Evolutionary conservation across 345 rosid genomes (phyloP).

Genomic region (Sisymbrium altissimum): DNA sequence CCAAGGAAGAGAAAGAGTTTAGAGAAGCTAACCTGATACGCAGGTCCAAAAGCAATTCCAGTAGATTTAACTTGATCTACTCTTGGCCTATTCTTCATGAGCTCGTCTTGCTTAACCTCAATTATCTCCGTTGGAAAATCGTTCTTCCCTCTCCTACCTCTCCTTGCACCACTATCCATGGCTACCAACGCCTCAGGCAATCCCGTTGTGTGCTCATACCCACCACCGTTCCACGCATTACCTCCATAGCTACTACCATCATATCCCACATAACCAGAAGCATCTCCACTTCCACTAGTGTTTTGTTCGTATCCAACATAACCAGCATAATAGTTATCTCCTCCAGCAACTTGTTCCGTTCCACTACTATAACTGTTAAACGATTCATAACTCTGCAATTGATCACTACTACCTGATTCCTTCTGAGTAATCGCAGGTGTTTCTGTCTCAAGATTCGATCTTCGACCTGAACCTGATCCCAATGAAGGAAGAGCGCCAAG

Average conservation of each 20-base stretch:
- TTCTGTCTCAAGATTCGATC: constrained; percentile 57
- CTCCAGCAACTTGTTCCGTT: constrained; percentile 24
- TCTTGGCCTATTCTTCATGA: constrained; percentile 90
- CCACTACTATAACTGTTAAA: constrained; percentile 18
- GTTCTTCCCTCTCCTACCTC: constrained; percentile 75
- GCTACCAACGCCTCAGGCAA: constrained; percentile 34
- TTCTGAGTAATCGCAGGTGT: constrained; percentile 28
- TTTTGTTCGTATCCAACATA: constrained; percentile 39
- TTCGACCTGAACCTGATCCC: constrained; percentile 59
- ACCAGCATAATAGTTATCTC: constrained; percentile 30
- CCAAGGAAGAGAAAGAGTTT: neutral
- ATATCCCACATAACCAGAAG: constrained; percentile 36
- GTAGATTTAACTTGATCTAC: constrained; percentile 82
- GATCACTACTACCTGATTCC: constrained; percentile 30
- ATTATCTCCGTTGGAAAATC: constrained; percentile 63
- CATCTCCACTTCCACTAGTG: constrained; percentile 29
- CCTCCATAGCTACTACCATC: constrained; percentile 35
- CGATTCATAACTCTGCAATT: constrained; percentile 29
- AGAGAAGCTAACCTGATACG: constrained; percentile 63
- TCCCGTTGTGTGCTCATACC: constrained; percentile 18
- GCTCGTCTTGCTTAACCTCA: constrained; percentile 95
- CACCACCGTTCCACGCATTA: constrained; percentile 42
- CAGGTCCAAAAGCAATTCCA: constrained; percentile 92
- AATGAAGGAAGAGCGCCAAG: constrained; percentile 58
- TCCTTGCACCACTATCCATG: constrained; percentile 38